Evolutionary conservation across 768 basidiomycete genomes (phyloP).

Genomic region (Boletus vermiculosoides): DNA sequence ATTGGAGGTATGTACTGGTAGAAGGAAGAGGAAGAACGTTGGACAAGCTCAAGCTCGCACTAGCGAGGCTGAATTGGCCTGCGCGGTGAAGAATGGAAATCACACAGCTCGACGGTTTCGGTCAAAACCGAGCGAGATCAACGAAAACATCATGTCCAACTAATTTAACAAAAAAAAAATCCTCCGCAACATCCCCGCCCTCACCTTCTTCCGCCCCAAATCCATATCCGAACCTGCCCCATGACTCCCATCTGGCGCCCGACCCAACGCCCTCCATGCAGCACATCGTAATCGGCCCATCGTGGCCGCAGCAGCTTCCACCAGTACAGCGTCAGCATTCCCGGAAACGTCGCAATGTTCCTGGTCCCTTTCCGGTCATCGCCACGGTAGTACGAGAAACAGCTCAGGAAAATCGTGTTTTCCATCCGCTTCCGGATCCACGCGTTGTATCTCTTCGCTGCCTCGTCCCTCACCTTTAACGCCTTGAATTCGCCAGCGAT

Average conservation of each 20-base stretch:
- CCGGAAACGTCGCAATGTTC: background rate
- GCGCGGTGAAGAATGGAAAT: conserved; percentile 32
- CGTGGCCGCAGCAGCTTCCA: background rate
- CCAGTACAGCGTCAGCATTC: background rate
- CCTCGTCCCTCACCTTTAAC: background rate
- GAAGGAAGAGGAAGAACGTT: conserved; percentile 2
- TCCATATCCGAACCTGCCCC: conserved; percentile 12
- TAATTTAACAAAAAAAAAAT: conserved; percentile 1
- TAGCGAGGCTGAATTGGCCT: conserved; percentile 31
- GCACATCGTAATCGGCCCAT: background rate
- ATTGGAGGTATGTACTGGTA: conserved; percentile 25
- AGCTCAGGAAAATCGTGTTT: conserved; percentile 39
- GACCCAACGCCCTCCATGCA: background rate
- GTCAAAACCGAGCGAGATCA: conserved; percentile 27
- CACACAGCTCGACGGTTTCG: conserved; percentile 17
- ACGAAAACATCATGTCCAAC: too few species aligned
- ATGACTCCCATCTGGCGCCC: conserved; percentile 17
- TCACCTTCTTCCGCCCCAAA: conserved; percentile 4
- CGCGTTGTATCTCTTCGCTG: background rate
- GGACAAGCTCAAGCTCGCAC: conserved; percentile 5
- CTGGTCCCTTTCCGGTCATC: conserved; percentile 27
- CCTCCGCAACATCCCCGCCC: conserved; percentile 22
- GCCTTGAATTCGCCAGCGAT: background rate
- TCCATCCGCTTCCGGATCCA: conserved; percentile 47
- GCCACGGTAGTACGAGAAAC: conserved; percentile 39